Conservation (phyloP, 108 stramenopile species). For the Nannochloropsis oceanica region DNA sequence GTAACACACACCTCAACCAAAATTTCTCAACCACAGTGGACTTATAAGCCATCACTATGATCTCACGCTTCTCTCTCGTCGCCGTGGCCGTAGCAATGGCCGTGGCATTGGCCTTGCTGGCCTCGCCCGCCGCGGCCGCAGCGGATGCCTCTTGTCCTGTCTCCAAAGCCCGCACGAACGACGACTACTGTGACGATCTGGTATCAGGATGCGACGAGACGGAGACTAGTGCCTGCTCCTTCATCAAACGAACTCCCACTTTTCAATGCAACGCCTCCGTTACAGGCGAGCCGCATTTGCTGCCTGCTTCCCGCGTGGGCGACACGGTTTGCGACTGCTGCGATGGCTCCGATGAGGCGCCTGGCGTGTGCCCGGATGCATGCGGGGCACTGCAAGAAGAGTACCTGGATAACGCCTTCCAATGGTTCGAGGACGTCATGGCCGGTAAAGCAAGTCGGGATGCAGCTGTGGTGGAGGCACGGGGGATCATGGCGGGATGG, state of each 20-base stretch:
- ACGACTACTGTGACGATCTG: not conserved
- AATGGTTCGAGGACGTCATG: not conserved
- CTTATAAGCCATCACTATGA: no score
- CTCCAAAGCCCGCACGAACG: not conserved
- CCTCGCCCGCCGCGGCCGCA: not conserved
- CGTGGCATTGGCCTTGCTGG: not conserved
- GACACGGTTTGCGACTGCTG: constrained; percentile 50
- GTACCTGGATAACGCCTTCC: not conserved
- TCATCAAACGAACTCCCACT: not conserved
- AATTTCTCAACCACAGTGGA: no score
- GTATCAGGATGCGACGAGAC: not conserved
- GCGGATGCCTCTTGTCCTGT: not conserved
- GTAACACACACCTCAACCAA: no score
- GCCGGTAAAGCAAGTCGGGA: not conserved
- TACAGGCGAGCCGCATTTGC: not conserved
- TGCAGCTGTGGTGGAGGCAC: not conserved
- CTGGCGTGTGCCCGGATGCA: constrained; percentile 3
- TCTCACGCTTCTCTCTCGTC: no score
- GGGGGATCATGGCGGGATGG: not conserved
- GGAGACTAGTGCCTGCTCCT: not conserved
- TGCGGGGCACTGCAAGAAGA: constrained; percentile 4
- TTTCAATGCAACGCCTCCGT: not conserved
- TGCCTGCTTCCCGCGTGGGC: constrained; percentile 38
- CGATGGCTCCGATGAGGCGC: constrained; percentile 40
- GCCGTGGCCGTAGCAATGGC: no score